Evolutionary conservation across 805 yeast genomes (phyloP), one percentile per base, ranked within the genome.

Genomic region (Tetrapisispora phaffii): DNA sequence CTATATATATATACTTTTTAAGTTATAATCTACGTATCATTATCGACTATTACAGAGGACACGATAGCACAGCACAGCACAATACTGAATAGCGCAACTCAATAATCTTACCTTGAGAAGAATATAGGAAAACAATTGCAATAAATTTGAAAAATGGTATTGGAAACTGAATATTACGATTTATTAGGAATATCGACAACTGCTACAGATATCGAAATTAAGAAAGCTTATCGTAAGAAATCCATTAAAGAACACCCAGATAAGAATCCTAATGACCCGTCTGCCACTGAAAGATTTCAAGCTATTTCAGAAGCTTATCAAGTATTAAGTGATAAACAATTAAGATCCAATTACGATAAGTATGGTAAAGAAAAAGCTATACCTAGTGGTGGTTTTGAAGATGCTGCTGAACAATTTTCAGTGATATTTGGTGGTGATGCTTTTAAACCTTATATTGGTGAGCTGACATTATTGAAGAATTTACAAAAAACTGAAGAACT

Each of bases 341-440:
- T 82, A 46, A 70, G 93, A 53, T 68, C 74, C 9, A 77, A 79
- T 49, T 85, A 85, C 59, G 90, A 85, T 57, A 80, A 80, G 62
- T 79, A 66, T 53, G 94, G 94, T 42, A 81, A 79, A 56, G 85
- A 82, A 47, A 79, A 77, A 50, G 81, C 83, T 15, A 76, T 80
- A 26, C 83, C 85, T 1, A 71, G 69, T 42, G 85, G 80, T 50
- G 87, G 86, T 4, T 81, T 81, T 55, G 86, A 79, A 50, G 90
- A 83, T 60, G 85, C 90, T 2, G 70, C 76, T 35, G 87, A 81
- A 57, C 79, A 80, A 54, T 82, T 81, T 59, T 71, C 81, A 4
- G 73, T 73, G 68, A 80, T 82, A 47, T 81, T 88, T 64, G 96
- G 96, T 38, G 96, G 96, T 41, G 95, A 84, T 46, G 94, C 93